Conservation (phyloP, 768 basidiomycete species). For the Mrakia frigida region DNA sequence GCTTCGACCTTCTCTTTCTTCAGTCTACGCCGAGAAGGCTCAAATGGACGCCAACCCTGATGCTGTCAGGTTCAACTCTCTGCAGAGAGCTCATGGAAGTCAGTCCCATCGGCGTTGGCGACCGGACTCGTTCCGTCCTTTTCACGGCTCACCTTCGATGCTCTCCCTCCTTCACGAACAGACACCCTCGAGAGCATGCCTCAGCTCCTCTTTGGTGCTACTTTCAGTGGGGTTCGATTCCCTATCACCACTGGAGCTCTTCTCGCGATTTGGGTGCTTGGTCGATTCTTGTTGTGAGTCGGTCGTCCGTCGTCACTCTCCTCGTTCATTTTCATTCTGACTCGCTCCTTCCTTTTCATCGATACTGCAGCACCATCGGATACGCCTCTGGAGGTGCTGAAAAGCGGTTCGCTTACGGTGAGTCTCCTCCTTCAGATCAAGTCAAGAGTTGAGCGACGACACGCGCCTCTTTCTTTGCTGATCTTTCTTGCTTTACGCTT, state of each 20-base stretch:
- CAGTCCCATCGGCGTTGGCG: too few relatives aligned
- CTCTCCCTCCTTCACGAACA: neutral
- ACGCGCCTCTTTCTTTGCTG: too few relatives aligned
- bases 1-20: neutral
- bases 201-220: slow-evolving; percentile 22
- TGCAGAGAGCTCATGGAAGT: neutral
- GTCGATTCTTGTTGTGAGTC: neutral
- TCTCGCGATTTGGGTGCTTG: neutral
- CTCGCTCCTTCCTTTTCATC: neutral
- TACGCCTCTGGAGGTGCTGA: neutral
- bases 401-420: neutral
- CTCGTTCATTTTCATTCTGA: neutral
- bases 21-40: neutral
- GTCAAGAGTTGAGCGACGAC: too few relatives aligned
- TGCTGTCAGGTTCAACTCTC: neutral
- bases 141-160: neutral
- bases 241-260: neutral
- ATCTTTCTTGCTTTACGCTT: too few relatives aligned
- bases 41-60: neutral
- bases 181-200: slow-evolving; percentile 23
- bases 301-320: too few relatives aligned
- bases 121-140: too few relatives aligned
- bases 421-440: too few relatives aligned
- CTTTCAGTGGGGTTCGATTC: slow-evolving; percentile 6
- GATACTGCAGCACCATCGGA: neutral